Evolutionary conservation across 352 stramenopile genomes (phyloP).

Genomic region (Phytophthora palmivora): DNA sequence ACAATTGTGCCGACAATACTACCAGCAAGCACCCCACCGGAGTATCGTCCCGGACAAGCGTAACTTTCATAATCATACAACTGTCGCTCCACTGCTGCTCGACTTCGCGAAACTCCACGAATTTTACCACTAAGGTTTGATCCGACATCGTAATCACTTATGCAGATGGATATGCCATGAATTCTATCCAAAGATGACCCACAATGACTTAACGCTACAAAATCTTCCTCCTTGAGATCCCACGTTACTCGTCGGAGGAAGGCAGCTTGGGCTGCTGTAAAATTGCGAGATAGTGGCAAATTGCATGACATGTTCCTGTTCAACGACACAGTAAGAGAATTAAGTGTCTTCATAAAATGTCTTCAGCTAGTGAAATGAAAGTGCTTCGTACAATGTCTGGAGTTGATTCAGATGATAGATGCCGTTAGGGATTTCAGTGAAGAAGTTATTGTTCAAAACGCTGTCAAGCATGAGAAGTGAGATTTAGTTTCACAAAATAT

Average conservation of each 20-base stretch:
- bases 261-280: slow-evolving; percentile 13
- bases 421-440: slow-evolving; percentile 11
- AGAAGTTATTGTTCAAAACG: slow-evolving; percentile 8
- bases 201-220: background rate
- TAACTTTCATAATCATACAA: slow-evolving; percentile 15
- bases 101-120: background rate
- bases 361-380: background rate
- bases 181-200: slow-evolving; percentile 2
- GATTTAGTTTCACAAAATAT: too few species aligned
- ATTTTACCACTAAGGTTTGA: background rate
- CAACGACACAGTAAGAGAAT: too few species aligned
- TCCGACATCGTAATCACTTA: background rate
- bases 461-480: background rate
- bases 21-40: slow-evolving; percentile 16
- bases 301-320: slow-evolving; percentile 18
- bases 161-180: slow-evolving; percentile 15
- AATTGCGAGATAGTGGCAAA: slow-evolving; percentile 4
- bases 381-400: slow-evolving; percentile 9
- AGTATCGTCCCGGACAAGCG: slow-evolving; percentile 15
- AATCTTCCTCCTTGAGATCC: slow-evolving; percentile 23
- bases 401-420: slow-evolving; percentile 4
- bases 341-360: background rate
- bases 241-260: slow-evolving; percentile 15
- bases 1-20: slow-evolving; percentile 16
- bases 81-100: slow-evolving; percentile 1